These are phyloP conservation scores for Ogataea wickerhamii DNA, from an alignment of 805 yeast species.

Conservation along the genomic window DNA sequence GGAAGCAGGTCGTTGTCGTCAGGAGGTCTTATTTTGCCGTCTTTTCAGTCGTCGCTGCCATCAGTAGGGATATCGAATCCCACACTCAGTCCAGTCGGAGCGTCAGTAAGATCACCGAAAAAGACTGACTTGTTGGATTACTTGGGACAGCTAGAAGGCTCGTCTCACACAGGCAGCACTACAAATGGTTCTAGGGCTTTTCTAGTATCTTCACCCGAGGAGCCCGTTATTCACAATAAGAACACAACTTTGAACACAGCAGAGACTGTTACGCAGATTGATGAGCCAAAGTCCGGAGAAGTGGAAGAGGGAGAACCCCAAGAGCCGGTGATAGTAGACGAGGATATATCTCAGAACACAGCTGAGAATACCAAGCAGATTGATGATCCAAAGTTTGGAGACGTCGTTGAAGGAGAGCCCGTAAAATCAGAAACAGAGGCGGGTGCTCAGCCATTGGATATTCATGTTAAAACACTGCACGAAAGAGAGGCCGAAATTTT, in stretches of 20 bases:
- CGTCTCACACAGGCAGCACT: background rate
- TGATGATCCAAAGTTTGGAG: constrained; percentile 1
- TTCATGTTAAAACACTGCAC: no score
- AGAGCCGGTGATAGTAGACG: background rate
- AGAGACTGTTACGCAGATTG: background rate
- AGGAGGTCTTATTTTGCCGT: constrained; percentile 20
- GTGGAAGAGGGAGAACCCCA: background rate
- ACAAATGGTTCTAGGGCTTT: background rate
- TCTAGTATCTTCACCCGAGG: background rate
- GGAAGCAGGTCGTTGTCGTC: background rate
- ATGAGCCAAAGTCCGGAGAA: background rate
- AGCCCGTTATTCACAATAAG: background rate
- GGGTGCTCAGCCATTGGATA: no score
- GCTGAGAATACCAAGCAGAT: constrained; percentile 2
- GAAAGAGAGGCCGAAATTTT: no score
- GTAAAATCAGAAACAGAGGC: no score
- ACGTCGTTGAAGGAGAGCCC: background rate
- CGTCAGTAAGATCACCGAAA: constrained; percentile 6
- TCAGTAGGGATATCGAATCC: constrained; percentile 20
- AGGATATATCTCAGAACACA: background rate
- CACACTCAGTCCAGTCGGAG: constrained; percentile 11
- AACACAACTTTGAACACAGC: constrained; percentile 15
- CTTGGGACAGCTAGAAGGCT: constrained; percentile 17
- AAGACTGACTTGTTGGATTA: constrained; percentile 15
- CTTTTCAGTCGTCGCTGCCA: constrained; percentile 23